A percentile compares a stretch with the other conserved stretches of the same genome.
These are phyloP conservation scores for Penicillium oxalicum DNA, from an alignment of 2,329 filamentous ascomycete genomes.

Conservation along the genomic window DNA sequence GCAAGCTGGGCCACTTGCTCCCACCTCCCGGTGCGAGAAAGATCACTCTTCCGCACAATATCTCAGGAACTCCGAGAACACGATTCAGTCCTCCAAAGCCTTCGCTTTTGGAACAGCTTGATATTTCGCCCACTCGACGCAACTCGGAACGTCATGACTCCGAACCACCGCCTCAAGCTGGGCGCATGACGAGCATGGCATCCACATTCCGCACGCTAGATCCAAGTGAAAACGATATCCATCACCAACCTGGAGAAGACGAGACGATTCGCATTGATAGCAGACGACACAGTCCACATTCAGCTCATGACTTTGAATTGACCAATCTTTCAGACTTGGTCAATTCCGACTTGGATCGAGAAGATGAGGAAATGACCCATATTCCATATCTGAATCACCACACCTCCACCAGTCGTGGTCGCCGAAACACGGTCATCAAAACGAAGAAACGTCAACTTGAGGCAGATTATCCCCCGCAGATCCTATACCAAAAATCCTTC, in stretches of 20 bases:
- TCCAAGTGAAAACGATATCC: constrained; percentile 17
- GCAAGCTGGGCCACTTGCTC: constrained; percentile 22
- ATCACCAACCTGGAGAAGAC: constrained; percentile 13
- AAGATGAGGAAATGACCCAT: constrained; percentile 26
- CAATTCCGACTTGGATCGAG: constrained; percentile 26
- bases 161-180: constrained; percentile 25
- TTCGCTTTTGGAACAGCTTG: constrained; percentile 35
- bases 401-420: constrained; percentile 21
- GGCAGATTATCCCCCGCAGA: constrained; percentile 45
- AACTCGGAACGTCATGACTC: constrained; percentile 23
- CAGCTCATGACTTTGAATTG: constrained; percentile 26
- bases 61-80: constrained; percentile 32
- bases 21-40: constrained; percentile 24
- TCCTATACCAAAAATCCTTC: constrained; percentile 44
- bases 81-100: constrained; percentile 38
- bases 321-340: constrained; percentile 30
- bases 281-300: constrained; percentile 23
- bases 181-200: constrained; percentile 16
- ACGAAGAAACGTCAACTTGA: constrained; percentile 30
- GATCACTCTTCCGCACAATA: constrained; percentile 30
- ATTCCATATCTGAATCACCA: constrained; percentile 28
- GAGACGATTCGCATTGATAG: constrained; percentile 20
- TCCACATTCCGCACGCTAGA: constrained; percentile 12
- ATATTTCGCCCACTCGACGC: constrained; percentile 33
- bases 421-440: constrained; percentile 20